Evolutionary conservation across 169 alveolate genomes (phyloP), one percentile per base, ranked within the genome.

Genomic region (Cryptosporidium sp.): DNA sequence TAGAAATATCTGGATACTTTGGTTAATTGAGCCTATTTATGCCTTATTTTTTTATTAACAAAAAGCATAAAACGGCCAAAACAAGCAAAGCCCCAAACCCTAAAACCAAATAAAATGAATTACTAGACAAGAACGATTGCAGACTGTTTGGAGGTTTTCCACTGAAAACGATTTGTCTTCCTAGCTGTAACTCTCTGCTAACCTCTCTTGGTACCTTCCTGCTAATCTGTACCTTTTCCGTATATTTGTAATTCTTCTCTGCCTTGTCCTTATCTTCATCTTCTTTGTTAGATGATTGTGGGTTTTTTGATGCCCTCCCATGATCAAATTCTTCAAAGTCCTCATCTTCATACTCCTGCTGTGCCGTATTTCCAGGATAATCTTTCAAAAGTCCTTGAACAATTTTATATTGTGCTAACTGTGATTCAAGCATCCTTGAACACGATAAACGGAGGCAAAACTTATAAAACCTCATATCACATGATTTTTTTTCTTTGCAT

Each of bases 351-450:
- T 48, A 48, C 56, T 65, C 72, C 39, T 39, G 65, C 18, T 51
- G 23, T 10, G 0, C 4, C 1, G 10, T 29, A 31, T 16, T 7
- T 35, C n/a, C 39, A 3, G 89, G 69, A n/a, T 9, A 58, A 14
- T 62, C 21, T 31, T 35, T 42, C 51, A 80, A 18, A 37, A 80
- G 26, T 16, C 62, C 52, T 29, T 80, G 68, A 9, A 80, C 75
- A 10, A 80, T 80, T 18, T 44, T 60, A 26, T 44, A 60, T 45
- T 80, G 70, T 3, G 80, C 89, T n/a, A 21, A 26, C 52, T 80
- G 89, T 3, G 75, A 61, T 6, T 80, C 89, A 26, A 73, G 89
- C 89, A 80, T 80, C 14, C 89, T 61, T n/a, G 67, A 23, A 39
- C 89, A 80, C 4, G 75, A 37, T 9, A 80, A 18, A 31, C 75